Conservation (phyloP, 208 protist genomes). For the Lotmaria passim region DNA sequence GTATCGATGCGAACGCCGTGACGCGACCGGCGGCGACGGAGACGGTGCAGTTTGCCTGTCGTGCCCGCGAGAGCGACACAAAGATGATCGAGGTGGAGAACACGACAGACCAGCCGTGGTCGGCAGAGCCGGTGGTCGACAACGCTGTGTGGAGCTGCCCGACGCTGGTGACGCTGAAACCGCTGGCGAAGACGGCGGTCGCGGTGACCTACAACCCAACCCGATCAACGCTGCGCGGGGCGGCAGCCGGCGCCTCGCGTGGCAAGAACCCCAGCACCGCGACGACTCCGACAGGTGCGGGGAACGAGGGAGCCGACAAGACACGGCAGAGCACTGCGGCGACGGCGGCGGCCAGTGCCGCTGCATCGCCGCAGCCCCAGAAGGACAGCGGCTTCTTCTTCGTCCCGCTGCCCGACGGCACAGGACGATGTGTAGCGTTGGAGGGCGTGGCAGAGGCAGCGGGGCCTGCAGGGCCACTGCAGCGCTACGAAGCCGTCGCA, state of each 20-base stretch:
- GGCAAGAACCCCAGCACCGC: background rate
- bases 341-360: background rate
- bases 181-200: conserved; percentile 63
- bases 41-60: conserved; percentile 79
- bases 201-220: conserved; percentile 91
- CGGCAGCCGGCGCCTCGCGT: background rate
- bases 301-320: background rate
- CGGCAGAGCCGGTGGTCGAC: conserved; percentile 86
- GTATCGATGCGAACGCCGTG: conserved; percentile 86
- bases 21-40: conserved; percentile 68
- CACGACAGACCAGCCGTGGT: conserved; percentile 73
- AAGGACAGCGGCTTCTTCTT: conserved; percentile 90
- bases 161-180: conserved; percentile 76
- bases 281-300: background rate
- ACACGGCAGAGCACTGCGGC: conserved; percentile 1
- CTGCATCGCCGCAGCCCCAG: background rate
- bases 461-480: conserved; percentile 47
- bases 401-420: conserved; percentile 93
- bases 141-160: conserved; percentile 76
- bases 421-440: conserved; percentile 79
- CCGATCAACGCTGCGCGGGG: conserved; percentile 52
- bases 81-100: conserved; percentile 89
- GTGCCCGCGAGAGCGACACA: conserved; percentile 71
- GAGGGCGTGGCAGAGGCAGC: conserved; percentile 69
- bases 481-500: conserved; percentile 42